Percentiles rank a stretch among this genome's conserved stretches.
Conservation (phyloP, 345 rosid species). For the Eutrema heterophyllum region DNA sequence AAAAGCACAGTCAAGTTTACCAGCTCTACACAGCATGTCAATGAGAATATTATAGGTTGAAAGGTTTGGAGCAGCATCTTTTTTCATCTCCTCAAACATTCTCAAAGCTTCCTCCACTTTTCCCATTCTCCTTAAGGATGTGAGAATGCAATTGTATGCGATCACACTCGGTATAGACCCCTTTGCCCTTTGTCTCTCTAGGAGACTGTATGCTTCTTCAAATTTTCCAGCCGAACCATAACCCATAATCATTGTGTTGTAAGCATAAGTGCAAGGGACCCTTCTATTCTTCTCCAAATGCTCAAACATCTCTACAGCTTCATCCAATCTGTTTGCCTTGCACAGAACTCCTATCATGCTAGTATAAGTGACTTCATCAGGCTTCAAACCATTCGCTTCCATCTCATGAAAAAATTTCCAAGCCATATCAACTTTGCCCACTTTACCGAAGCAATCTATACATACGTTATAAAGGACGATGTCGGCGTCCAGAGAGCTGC, state of each 20-base stretch:
- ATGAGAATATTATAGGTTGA: slow-evolving; percentile 74
- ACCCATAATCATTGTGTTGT: slow-evolving; percentile 96
- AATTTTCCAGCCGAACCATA: slow-evolving; percentile 86
- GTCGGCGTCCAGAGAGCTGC: slow-evolving; percentile 67
- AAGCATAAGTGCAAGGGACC: slow-evolving; percentile 90
- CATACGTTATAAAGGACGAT: slow-evolving; percentile 92
- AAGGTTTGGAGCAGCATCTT: slow-evolving; percentile 73
- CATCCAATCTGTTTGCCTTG: slow-evolving; percentile 68
- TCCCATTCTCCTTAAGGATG: slow-evolving; percentile 77
- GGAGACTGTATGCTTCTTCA: slow-evolving; percentile 66
- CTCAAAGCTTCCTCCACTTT: slow-evolving; percentile 60
- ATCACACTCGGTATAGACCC: slow-evolving; percentile 88
- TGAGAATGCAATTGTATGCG: slow-evolving; percentile 85
- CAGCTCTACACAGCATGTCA: slow-evolving; percentile 78
- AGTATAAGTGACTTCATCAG: slow-evolving; percentile 91
- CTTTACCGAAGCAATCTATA: slow-evolving; percentile 93
- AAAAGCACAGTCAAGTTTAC: slow-evolving; percentile 60
- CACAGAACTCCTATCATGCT: slow-evolving; percentile 91
- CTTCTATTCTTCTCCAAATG: slow-evolving; percentile 56
- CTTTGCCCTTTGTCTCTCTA: slow-evolving; percentile 80
- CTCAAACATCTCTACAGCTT: slow-evolving; percentile 86
- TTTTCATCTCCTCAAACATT: slow-evolving; percentile 79
- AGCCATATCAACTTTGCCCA: slow-evolving; percentile 86
- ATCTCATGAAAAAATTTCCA: slow-evolving; percentile 98
- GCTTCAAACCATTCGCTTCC: slow-evolving; percentile 56